phyloP scores from a whole-genome alignment of 257 asterid species.

The Nicotiana tabacum region DNA sequence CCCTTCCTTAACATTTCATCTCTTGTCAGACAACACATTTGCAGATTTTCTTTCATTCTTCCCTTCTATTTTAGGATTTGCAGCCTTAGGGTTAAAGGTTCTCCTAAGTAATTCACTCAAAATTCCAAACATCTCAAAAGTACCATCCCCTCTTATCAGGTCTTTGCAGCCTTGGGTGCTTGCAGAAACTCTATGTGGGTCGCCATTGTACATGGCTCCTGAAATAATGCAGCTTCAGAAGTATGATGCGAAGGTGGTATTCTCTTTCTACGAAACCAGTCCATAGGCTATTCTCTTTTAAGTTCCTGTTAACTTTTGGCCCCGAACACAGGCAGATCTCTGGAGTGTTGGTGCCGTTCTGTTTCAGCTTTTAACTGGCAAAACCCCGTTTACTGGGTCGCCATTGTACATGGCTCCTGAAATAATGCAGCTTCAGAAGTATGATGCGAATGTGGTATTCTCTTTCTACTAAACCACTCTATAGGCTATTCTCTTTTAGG shows the following conservation, averaged over 20 bases:
- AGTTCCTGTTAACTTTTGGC: constrained; percentile 23
- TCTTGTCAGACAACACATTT: neutral
- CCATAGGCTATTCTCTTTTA: constrained; percentile 9
- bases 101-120: neutral
- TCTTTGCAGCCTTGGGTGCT: constrained; percentile 67
- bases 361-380: constrained; percentile 81
- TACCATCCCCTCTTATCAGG: constrained; percentile 36
- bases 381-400: constrained; percentile 86
- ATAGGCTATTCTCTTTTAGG: constrained; percentile 9
- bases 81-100: neutral
- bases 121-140: neutral
- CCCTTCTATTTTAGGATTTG: neutral
- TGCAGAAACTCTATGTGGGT: constrained; percentile 89
- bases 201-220: constrained; percentile 97
- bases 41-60: neutral
- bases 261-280: constrained; percentile 9
- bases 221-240: constrained; percentile 83
- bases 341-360: constrained; percentile 96
- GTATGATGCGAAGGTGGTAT: constrained; percentile 87
- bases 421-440: constrained; percentile 77
- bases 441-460: constrained; percentile 81
- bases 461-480: constrained; percentile 8
- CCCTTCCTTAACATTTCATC: neutral
- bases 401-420: constrained; percentile 99
- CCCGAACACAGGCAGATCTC: constrained; percentile 79